Evolutionary conservation across 2,329 filamentous ascomycete species (phyloP), one percentile per base, ranked within the genome.

Genomic region (Didymella pomorum): DNA sequence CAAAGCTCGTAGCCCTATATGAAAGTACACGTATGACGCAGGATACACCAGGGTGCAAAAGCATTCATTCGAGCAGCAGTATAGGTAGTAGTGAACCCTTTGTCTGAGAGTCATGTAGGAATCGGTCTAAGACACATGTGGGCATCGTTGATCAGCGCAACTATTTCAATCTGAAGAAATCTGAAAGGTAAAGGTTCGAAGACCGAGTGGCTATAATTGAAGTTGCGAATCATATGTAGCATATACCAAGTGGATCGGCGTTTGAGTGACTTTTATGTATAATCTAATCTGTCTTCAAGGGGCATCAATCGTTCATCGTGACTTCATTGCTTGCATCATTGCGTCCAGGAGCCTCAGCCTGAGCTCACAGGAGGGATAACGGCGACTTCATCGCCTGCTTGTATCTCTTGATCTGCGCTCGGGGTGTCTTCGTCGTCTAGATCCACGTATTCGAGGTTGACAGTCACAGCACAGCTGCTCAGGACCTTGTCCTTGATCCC

Each of bases 331-430:
- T 25, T 31, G 6, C 14, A 18, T 14, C n/a, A 3, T 31, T 26
- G 16, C 12, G 10, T 31, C 29, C 37, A 18, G 28, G 18, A 23
- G 21, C n/a, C n/a, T 84, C 76, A 95, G 4, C 92, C 92, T 35
- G 92, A 93, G 81, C 92, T 96, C 65, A 96, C 92, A 10, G 92
- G 92, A 31, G 92, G 92, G 56, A 96, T 94, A 33, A 96, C 89
- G 41, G 90, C 92, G 54, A 96, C 91, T 79, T 96, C 92, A 72
- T 96, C 92, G 26, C 89, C 90, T 62, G 86, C 86, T 50, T 86
- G 78, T 56, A 96, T 89, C 55, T 86, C 73, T 25, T 81, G 66
- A 16, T 78, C 79, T 45, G 77, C 77, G 12, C 75, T 76, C 18
- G 76, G 76, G 29, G 78, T 77, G 39, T 81, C 81, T 4, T 81